Evolutionary conservation across 1,284 basidiomycete species (phyloP).

Genomic region (Boletellus deceptivus): DNA sequence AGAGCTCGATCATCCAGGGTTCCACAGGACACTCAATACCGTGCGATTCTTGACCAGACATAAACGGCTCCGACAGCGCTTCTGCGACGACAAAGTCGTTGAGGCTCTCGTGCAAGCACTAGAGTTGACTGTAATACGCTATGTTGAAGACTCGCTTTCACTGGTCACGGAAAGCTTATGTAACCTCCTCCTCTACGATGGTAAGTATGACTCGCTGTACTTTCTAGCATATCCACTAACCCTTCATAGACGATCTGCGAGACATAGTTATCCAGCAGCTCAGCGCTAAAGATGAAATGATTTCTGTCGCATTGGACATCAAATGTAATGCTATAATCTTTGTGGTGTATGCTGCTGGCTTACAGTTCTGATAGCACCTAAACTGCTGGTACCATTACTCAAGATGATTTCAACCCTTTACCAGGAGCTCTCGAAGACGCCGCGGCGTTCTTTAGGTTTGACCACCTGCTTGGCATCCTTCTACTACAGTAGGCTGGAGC

Average conservation of each 20-base stretch:
- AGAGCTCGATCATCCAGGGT: neutral
- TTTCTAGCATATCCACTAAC: too few relatives aligned
- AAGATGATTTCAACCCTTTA: constrained; percentile 4
- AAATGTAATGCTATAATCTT: too few relatives aligned
- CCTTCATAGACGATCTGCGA: neutral
- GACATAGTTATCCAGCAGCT: neutral
- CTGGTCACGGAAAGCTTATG: constrained; percentile 4
- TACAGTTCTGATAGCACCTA: neutral
- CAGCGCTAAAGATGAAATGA: too few relatives aligned
- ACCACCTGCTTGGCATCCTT: too few relatives aligned
- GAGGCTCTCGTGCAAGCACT: neutral
- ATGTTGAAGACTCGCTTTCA: neutral
- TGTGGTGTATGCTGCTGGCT: neutral
- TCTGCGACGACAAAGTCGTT: constrained; percentile 1
- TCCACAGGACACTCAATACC: neutral
- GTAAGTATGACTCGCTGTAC: neutral
- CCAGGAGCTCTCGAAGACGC: too few relatives aligned
- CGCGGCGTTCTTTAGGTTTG: too few relatives aligned
- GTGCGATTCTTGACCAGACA: constrained; percentile 4
- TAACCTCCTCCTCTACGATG: neutral
- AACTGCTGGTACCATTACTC: constrained; percentile 3
- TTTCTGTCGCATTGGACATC: too few relatives aligned
- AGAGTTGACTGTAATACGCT: too few relatives aligned
- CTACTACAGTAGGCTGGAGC: neutral
- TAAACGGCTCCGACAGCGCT: neutral